phyloP scores from a whole-genome alignment of 345 rosid genomes.

The Combretum micranthum region DNA sequence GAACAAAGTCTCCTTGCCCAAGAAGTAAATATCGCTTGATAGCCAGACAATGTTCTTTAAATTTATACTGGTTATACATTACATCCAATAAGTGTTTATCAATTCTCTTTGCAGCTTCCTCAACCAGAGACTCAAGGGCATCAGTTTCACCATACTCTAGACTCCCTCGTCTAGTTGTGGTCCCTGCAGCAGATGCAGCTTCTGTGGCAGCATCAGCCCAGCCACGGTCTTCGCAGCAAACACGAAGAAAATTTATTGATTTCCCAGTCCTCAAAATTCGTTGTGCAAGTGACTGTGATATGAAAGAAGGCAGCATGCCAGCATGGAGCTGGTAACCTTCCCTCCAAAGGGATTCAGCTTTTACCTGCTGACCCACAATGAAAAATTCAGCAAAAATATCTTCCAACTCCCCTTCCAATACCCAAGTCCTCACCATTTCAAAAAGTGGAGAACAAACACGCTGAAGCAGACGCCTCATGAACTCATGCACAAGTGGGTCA shows the following conservation, averaged over 20 bases:
- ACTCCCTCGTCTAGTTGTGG: slow-evolving; percentile 82
- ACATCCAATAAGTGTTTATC: slow-evolving; percentile 87
- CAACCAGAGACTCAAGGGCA: slow-evolving; percentile 86
- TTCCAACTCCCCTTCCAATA: slow-evolving; percentile 95
- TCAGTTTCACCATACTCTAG: slow-evolving; percentile 95
- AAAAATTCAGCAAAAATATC: slow-evolving; percentile 90
- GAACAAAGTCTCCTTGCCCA: slow-evolving; percentile 99
- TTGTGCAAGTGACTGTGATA: slow-evolving; percentile 85
- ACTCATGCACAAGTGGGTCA: slow-evolving; percentile 79
- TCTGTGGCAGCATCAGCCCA: slow-evolving; percentile 94
- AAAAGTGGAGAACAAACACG: slow-evolving; percentile 92
- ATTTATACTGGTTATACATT: slow-evolving; percentile 65
- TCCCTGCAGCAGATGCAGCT: slow-evolving; percentile 92
- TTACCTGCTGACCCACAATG: slow-evolving; percentile 82
- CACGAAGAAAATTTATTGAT: slow-evolving; percentile 92
- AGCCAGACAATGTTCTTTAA: slow-evolving; percentile 94
- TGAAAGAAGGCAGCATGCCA: slow-evolving; percentile 88
- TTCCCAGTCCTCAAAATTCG: slow-evolving; percentile 92
- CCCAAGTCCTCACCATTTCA: slow-evolving; percentile 99
- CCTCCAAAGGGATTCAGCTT: slow-evolving; percentile 96
- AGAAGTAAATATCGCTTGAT: slow-evolving; percentile 88
- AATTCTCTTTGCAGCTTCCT: slow-evolving; percentile 93
- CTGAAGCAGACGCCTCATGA: slow-evolving; percentile 74
- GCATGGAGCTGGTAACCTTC: slow-evolving; percentile 88
- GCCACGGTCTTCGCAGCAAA: slow-evolving; percentile 89